Evolutionary conservation across 306 rosid genomes (phyloP), one percentile per base, ranked within the genome.

Genomic region (Aeschynomene evenia): DNA sequence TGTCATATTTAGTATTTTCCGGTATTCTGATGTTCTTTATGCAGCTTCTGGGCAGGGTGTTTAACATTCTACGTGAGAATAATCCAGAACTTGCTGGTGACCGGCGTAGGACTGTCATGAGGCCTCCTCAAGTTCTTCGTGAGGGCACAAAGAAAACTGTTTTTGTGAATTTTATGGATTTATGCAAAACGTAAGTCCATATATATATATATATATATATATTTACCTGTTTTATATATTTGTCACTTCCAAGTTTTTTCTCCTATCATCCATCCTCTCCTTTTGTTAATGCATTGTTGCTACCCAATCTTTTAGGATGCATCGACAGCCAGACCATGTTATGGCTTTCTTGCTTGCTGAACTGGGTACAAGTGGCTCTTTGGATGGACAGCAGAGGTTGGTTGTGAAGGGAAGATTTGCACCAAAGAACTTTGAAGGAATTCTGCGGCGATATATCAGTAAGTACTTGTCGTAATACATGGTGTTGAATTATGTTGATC

Each of bases 71-170:
- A 29, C 83, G 97, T 4, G 97, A 88, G 85, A 85, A 91, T 74
- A 91, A 91, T 80, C 97, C 97, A 0, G 97, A 91, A 68, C 91
- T 91, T 77, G 96, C 97, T 11, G 97, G 97, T 20, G 97, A 91
- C 65, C 74, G 96, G 73, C 88, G 96, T 40, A 79, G 97, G 76
- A 91, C 97, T 36, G 97, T 91, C 59, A 91, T 91, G 91, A 86
- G 97, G 87, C 97, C 97, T 80, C 97, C 96, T 14, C 96, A 91
- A 82, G 97, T 91, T 77, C 96, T 91, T 66, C 96, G 97, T 69
- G 97, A 91, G 66, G 97, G 97, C 79, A 91, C 97, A 63, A 91
- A 91, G 88, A 91, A 91, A 88, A 88, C 97, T 26, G 97, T 91
- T 15, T 91, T 91, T 63, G 97, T 88, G 72, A 91, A 91, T 66